Evolutionary conservation across 202 grass and related monocot genomes (phyloP), one percentile per base, ranked within the genome.

Genomic region (Setaria viridis): DNA sequence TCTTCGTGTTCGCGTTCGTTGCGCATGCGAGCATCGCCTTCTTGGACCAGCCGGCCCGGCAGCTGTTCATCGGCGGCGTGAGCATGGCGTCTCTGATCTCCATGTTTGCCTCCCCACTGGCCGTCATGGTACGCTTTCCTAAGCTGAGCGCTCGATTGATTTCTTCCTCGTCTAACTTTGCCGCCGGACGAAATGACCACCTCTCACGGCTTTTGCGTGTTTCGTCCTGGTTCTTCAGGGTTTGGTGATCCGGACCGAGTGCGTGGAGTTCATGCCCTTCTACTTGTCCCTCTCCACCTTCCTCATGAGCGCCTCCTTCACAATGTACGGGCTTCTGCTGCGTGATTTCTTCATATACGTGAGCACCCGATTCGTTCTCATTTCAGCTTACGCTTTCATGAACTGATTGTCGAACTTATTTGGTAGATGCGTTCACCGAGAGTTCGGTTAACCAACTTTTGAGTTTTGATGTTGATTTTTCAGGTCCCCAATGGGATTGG

Each of bases 231-330:
- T 48, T 76, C 4, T 79, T 45, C 88, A 97, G 95, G 90, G 88
- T 14, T 73, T 93, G 90, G 95, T 94, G 76, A 93, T 97, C 46
- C 88, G 84, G 64, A 93, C 95, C 6, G 91, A 91, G 81, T 94
- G 92, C 51, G 87, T 97, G 76, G 92, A 97, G 81, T 95, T 91
- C 91, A 97, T 97, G 95, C 95, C 95, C 4, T 97, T 97, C 87
- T 95, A 91, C 59, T 83, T 97, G 7, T 97, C 95, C 58, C 88
- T 97, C 72, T 90, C 90, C 0, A 92, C 90, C 3, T 78, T 97
- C 70, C 84, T 97, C 55, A 94, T 87, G 91, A 92, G 92, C 33
- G 48, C 76, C 34, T 95, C 87, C 2, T 98, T 94, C 50, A 90
- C 90, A 11, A 41, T 81, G 20, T 95, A 98, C 15, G 95, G 95